Evolutionary conservation across 73 alveolate genomes (phyloP).

Genomic region (Tetrahymena thermophila): DNA sequence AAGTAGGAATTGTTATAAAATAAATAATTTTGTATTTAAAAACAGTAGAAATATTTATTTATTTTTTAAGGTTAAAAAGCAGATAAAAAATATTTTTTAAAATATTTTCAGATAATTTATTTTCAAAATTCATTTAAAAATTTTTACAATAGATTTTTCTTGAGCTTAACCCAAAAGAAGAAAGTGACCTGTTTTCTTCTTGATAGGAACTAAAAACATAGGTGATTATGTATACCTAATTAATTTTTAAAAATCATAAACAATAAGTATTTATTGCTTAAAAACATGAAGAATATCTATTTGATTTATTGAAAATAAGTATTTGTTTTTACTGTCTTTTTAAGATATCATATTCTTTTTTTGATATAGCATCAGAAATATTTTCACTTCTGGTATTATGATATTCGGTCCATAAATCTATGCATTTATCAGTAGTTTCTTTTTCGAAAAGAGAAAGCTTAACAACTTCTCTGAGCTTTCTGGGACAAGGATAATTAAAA

Average conservation of each 20-base stretch:
- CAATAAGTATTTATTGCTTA: neutral
- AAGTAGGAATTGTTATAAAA: neutral
- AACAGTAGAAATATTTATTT: neutral
- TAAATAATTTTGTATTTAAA: neutral
- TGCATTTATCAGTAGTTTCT: conserved; percentile 44
- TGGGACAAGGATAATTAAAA: conserved; percentile 76
- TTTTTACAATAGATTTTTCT: conserved; percentile 47
- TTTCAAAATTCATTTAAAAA: neutral
- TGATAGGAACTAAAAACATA: conserved; percentile 59
- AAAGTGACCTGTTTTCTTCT: conserved; percentile 59
- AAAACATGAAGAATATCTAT: too few species aligned
- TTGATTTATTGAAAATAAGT: too few species aligned
- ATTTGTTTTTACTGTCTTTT: neutral
- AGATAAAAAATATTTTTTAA: neutral
- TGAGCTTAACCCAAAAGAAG: conserved; percentile 50
- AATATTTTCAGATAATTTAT: neutral
- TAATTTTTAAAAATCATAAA: neutral
- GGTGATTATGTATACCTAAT: conserved; percentile 47
- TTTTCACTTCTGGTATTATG: conserved; percentile 47
- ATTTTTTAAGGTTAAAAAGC: too few species aligned
- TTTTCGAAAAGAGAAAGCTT: conserved; percentile 57
- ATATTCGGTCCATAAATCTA: conserved; percentile 61
- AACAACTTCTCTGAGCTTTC: conserved; percentile 66
- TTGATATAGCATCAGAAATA: conserved; percentile 50
- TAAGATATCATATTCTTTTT: conserved; percentile 18